phyloP scores from a whole-genome alignment of 2,329 filamentous ascomycete genomes.

The Exophiala viscosa region DNA sequence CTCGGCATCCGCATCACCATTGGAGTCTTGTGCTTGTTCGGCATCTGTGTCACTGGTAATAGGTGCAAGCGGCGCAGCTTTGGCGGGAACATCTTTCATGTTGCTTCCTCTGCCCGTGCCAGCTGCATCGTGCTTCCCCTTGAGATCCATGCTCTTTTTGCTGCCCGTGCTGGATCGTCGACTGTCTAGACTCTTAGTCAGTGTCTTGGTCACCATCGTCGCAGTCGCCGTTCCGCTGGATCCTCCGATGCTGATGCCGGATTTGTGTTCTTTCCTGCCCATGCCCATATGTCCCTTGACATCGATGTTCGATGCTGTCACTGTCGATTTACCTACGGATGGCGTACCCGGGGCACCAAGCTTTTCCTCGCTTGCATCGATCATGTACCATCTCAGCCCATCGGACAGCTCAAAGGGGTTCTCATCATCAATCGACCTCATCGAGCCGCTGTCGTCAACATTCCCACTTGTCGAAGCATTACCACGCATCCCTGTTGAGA shows the following conservation, averaged over 20 bases:
- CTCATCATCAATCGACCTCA: conserved; percentile 69
- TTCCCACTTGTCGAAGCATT: conserved; percentile 51
- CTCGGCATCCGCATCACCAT: conserved; percentile 13
- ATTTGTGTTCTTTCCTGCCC: conserved; percentile 24
- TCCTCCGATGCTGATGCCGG: conserved; percentile 18
- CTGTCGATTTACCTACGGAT: conserved; percentile 84
- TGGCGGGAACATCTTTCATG: conserved; percentile 13
- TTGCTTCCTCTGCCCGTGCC: conserved; percentile 7
- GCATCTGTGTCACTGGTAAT: conserved; percentile 33
- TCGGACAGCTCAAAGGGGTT: conserved; percentile 97
- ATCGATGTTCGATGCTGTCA: conserved; percentile 81
- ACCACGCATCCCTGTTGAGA: conserved; percentile 46
- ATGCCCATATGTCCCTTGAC: conserved; percentile 64
- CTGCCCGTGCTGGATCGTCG: conserved; percentile 83
- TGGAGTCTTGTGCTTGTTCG: conserved; percentile 24
- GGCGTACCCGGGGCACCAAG: conserved; percentile 87
- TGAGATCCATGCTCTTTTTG: conserved; percentile 59
- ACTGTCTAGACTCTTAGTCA: conserved; percentile 86
- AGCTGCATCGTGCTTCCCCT: conserved; percentile 12
- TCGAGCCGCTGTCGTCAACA: conserved; percentile 48
- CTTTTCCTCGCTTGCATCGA: conserved; percentile 92
- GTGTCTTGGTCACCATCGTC: conserved; percentile 66
- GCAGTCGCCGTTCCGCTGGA: conserved; percentile 31
- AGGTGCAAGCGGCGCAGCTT: conserved; percentile 19
- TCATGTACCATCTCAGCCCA: conserved; percentile 90